phyloP scores from a whole-genome alignment of 805 yeast species.

The Saturnispora zaruensis region DNA sequence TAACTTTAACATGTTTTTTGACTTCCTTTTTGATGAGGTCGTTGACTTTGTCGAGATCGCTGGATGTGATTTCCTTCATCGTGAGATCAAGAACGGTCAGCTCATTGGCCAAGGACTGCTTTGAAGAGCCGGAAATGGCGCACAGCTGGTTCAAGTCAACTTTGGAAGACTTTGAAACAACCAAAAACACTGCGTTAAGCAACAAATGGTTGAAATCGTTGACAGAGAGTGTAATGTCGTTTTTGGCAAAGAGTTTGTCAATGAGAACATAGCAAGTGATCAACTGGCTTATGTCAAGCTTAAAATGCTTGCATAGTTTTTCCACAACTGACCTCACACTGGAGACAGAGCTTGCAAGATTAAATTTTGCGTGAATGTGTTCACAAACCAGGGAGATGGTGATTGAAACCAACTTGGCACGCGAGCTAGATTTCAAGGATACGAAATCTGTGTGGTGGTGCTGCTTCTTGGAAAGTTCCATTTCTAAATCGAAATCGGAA shows the following conservation, averaged over 20 bases:
- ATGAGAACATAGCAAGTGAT: neutral
- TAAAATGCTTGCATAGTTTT: neutral
- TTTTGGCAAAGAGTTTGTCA: neutral
- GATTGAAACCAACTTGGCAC: conserved; percentile 5
- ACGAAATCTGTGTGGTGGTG: neutral
- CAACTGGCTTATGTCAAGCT: neutral
- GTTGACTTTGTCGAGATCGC: conserved; percentile 12
- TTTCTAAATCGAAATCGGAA: conserved; percentile 5
- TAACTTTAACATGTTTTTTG: conserved; percentile 16
- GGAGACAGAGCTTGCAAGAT: neutral
- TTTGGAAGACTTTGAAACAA: neutral
- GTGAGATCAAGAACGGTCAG: conserved; percentile 2
- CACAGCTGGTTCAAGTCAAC: conserved; percentile 1
- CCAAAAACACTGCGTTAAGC: neutral
- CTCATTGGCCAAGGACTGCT: conserved; percentile 5
- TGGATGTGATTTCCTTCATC: conserved; percentile 4
- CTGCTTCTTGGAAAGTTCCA: neutral
- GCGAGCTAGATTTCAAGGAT: neutral
- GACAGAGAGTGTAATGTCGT: neutral
- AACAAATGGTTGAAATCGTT: neutral
- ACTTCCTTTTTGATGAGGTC: conserved; percentile 14
- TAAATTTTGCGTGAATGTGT: conserved; percentile 3
- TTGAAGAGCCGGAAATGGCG: conserved; percentile 13
- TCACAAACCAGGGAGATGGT: conserved; percentile 6
- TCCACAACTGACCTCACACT: neutral